Evolutionary conservation across 2,329 filamentous ascomycete genomes (phyloP), one percentile per base, ranked within the genome.

Genomic region (Penicillium sp.): DNA sequence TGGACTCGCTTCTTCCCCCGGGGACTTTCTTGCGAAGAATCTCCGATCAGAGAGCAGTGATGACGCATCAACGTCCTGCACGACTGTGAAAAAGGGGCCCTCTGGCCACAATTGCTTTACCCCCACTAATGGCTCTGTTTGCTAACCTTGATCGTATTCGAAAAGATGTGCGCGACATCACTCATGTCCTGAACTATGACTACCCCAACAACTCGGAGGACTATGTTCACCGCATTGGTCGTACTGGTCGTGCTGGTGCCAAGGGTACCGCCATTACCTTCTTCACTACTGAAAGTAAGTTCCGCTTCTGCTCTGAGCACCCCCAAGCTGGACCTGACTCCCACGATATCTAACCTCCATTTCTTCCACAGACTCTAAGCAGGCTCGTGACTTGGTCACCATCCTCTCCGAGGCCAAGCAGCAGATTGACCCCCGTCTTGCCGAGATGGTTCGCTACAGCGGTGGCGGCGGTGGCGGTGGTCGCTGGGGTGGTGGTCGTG

Each of bases 81-180:
- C 81, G 83, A 82, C 81, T 82, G 81, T 79, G 75, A 81, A 82
- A 51, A 38, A 52, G 49, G 77, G 84, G 84, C 75, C 76, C 73
- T 70, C 58, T 66, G 73, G 73, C 75, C 77, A 76, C 76, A 70
- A 76, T 76, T 71, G 64, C 69, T 67, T 69, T 69, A 50, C 59
- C 59, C 63, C 58, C 61, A 75, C 70, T 75, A 73, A 74, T 83
- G 82, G 82, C 80, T 83, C 85, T n/a, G 73, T 74, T 78, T 87
- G 87, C 92, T 96, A 96, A 96, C 90, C 85, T 86, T 63, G 65
- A 63, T 79, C 85, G 77, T 82, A 78, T 83, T 75, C 82, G 49
- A 63, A 76, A 97, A 98, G 95, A 99, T 90, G 95, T 99, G 84
- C 94, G 93, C 83, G 96, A 99, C 86, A 99, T 99, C 84, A 98